Conservation (phyloP, 768 basidiomycete species). For the Multifurca ochricompacta region DNA sequence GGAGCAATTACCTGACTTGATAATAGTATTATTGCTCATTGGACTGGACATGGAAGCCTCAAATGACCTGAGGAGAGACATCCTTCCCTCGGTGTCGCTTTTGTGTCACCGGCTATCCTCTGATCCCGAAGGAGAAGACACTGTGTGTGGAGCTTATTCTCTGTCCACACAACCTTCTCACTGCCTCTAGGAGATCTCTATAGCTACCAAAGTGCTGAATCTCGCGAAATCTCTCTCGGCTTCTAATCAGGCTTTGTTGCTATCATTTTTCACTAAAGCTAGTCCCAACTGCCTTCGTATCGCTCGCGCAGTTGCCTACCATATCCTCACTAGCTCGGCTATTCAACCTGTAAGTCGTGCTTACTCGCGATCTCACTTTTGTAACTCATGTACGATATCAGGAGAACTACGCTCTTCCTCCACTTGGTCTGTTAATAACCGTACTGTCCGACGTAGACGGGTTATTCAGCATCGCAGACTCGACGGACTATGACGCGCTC, state of each 20-base stretch:
- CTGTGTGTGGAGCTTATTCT: not conserved
- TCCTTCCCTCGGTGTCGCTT: slow-evolving; percentile 40
- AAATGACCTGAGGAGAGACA: slow-evolving; percentile 37
- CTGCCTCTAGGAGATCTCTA: slow-evolving; percentile 35
- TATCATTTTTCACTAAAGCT: slow-evolving; percentile 46
- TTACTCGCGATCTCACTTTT: slow-evolving; percentile 4
- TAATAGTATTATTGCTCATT: slow-evolving; percentile 45
- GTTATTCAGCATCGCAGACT: slow-evolving; percentile 18
- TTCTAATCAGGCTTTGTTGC: slow-evolving; percentile 41
- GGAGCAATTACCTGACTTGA: slow-evolving; percentile 40
- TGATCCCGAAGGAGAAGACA: slow-evolving; percentile 22
- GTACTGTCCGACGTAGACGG: slow-evolving; percentile 40
- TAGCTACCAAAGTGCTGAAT: slow-evolving; percentile 39
- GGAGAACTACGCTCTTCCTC: slow-evolving; percentile 37
- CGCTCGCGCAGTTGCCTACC: slow-evolving; percentile 49
- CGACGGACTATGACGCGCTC: slow-evolving; percentile 53
- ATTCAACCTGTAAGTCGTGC: slow-evolving; percentile 2
- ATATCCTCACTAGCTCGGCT: slow-evolving; percentile 33
- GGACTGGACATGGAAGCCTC: slow-evolving; percentile 47
- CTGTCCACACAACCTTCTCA: not conserved
- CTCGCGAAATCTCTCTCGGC: slow-evolving; percentile 36
- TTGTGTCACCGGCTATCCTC: slow-evolving; percentile 37
- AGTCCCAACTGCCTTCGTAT: slow-evolving; percentile 45
- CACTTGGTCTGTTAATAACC: slow-evolving; percentile 47
- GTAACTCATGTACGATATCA: not conserved